Conservation (phyloP, 306 rosid genomes). For the Castanea mollissima region DNA sequence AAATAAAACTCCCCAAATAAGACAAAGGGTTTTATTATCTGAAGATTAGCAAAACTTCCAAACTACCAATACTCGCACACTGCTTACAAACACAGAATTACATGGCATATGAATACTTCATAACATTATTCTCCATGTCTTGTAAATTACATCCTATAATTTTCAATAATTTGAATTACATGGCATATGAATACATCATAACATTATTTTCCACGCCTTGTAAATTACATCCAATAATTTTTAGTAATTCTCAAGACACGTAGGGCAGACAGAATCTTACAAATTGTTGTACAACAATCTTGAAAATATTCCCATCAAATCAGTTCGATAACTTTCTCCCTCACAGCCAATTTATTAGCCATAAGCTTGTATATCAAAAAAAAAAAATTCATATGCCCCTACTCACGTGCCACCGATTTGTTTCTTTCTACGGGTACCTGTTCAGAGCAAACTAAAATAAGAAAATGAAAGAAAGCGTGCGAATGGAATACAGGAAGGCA, state of each 20-base stretch:
- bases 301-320: neutral
- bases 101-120: neutral
- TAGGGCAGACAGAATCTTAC: neutral
- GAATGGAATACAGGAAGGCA: constrained; percentile 2
- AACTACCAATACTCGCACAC: neutral
- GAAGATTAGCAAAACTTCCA: neutral
- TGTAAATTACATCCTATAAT: neutral
- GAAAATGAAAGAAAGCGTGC: neutral
- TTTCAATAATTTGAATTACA: neutral
- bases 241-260: neutral
- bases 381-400: neutral
- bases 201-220: neutral
- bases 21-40: too few relatives aligned
- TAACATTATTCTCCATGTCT: neutral
- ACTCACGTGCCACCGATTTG: constrained; percentile 24
- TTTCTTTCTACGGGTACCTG: constrained; percentile 50
- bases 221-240: neutral
- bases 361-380: neutral
- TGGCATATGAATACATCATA: neutral
- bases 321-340: constrained; percentile 9
- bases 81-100: neutral
- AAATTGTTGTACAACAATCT: neutral
- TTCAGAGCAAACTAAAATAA: constrained; percentile 28
- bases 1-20: too few relatives aligned
- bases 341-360: neutral